phyloP scores from a whole-genome alignment of 2,329 filamentous ascomycete species.

The Alternaria ventricosa region DNA sequence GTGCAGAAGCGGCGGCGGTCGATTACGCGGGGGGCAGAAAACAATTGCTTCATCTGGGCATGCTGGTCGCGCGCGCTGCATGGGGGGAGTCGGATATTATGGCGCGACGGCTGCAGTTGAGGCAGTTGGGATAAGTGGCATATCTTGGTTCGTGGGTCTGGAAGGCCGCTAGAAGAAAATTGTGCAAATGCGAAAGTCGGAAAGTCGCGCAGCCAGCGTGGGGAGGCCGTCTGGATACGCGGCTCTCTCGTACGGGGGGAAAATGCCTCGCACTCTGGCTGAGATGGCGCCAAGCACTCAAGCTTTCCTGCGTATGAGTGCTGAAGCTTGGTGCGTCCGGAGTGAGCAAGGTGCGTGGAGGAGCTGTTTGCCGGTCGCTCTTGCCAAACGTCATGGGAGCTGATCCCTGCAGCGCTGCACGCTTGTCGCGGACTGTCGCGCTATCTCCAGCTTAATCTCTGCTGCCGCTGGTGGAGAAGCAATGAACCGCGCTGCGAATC shows the following conservation, averaged over 20 bases:
- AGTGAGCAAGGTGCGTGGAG: not conserved
- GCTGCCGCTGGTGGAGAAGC: conserved; percentile 19
- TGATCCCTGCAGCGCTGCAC: conserved; percentile 12
- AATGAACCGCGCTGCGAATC: conserved; percentile 6
- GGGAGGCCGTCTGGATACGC: conserved; percentile 9
- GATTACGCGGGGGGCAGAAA: conserved; percentile 18
- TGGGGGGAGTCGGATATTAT: conserved; percentile 9
- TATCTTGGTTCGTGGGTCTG: conserved; percentile 18
- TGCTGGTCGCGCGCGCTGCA: conserved; percentile 5
- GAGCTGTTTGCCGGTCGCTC: conserved; percentile 1
- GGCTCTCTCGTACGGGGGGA: conserved; percentile 14
- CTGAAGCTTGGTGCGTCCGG: conserved; percentile 11
- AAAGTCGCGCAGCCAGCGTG: conserved; percentile 17
- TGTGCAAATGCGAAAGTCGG: conserved; percentile 13
- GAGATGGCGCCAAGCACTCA: conserved; percentile 9
- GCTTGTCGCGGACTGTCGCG: conserved; percentile 19
- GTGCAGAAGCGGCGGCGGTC: conserved; percentile 19
- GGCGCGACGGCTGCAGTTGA: conserved; percentile 1
- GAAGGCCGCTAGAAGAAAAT: conserved; percentile 25
- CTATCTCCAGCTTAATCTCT: conserved; percentile 34
- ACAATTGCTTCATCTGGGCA: conserved; percentile 3
- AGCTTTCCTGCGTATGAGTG: conserved; percentile 6
- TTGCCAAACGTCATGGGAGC: conserved; percentile 15
- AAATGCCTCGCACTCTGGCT: conserved; percentile 7
- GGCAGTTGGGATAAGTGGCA: conserved; percentile 2